Evolutionary conservation across 2,329 filamentous ascomycete genomes (phyloP), one percentile per base, ranked within the genome.

Genomic region (Hypoxylon sp.): DNA sequence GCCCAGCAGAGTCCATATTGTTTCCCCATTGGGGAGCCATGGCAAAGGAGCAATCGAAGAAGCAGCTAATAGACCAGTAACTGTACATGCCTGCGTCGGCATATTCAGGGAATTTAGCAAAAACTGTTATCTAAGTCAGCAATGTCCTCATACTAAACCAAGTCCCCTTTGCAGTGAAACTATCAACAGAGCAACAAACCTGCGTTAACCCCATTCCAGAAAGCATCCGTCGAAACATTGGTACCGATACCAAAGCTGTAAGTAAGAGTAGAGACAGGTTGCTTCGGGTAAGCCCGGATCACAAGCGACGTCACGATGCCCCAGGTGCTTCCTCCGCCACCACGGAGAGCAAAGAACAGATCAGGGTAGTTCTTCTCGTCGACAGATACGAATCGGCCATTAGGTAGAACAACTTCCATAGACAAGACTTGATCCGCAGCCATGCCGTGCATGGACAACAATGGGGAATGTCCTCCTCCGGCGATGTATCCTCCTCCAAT

Each of bases 381-480:
- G n/a, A 77, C 81, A 54, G 80, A 79, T 42, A 84, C 72, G 31
- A 82, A 78, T 2, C 77, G 71, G 2, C 84, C 84, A 35, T 82
- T 79, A 0, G 82, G 77, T 2, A 82, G 82, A 17, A 87, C 81
- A 27, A 86, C 80, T 59, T 86, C 80, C 69, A 84, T 80, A n/a
- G 81, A 79, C 17, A 87, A 76, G n/a, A 84, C 79, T 63, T 85
- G 81, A 72, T 87, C 85, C 13, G 82, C 82, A 3, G 78, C 84
- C 71, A 87, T 80, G 57, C 87, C 80, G 67, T 84, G 83, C 29
- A 81, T 70, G 42, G 80, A 79, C 1, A 80, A 80, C 44, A 89
- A 72, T 1, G 84, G 83, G 3, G 82, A 84, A 73, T 89, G 86
- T 0, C 87, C 87, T 48, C 85, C 87, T 13, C 85, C 86, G 39